Evolutionary conservation across 2,329 filamentous ascomycete species (phyloP), one percentile per base, ranked within the genome.

Genomic region (Fusarium clavum): DNA sequence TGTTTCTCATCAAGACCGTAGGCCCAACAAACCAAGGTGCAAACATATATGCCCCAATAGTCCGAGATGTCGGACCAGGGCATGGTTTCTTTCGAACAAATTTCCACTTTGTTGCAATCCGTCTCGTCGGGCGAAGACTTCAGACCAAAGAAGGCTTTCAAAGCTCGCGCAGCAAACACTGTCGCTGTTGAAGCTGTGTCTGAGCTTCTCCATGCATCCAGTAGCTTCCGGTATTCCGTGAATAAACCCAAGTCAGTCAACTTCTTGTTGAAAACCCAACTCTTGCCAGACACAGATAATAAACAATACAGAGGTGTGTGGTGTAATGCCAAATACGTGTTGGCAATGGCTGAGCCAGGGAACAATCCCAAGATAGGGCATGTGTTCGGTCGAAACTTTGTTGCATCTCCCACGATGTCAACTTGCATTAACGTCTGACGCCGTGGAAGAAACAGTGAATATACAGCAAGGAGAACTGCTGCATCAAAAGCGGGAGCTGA

Each of bases 21-120:
- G 2, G 87, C 86, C 88, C 88, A 90, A 78, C 85, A 88, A 68
- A 90, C 85, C 52, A 90, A 80, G 10, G 85, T 80, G 66, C 86
- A 88, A 10, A 86, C 83, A 71, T 89, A 89, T 51, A 88, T 72
- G 32, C 80, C 83, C 86, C 86, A 88, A 72, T 85, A 87, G 66
- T 86, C 82, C 3, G 83, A 83, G 44, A 88, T 79, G 55, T 84
- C 81, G 20, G 67, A 73, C 60, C 78, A 76, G 14, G 64, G 48
- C 18, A 70, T 67, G 25, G 61, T 67, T 29, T 71, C 57, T 32
- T 40, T 47, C 22, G 20, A 54, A 18, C 34, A 49, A 22, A 18
- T 24, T 51, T 61, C 61, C 43, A 46, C 58, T 56, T 46, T 70
- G 13, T 27, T 55, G 27, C 22, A 47, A 14, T 51, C 34, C 25